phyloP scores from a whole-genome alignment of 805 yeast species.

The Nakazawaea pomicola region DNA sequence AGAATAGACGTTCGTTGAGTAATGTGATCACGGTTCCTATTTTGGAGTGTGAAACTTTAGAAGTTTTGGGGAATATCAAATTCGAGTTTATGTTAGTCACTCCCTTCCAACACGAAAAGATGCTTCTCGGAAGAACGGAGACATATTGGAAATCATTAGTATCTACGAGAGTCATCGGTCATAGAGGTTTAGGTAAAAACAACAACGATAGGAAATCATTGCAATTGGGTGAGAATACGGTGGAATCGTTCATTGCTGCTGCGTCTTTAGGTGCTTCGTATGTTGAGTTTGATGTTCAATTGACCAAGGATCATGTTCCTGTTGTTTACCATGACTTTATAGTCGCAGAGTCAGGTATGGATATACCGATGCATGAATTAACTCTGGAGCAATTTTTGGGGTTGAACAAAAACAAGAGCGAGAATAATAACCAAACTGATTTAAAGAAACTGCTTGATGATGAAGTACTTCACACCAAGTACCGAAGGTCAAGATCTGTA shows the following conservation, averaged over 20 bases:
- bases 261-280: constrained; percentile 95
- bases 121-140: constrained; percentile 61
- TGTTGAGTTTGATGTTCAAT: constrained; percentile 94
- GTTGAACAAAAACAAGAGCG: constrained; percentile 26
- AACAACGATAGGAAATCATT: constrained; percentile 63
- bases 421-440: constrained; percentile 13
- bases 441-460: constrained; percentile 24
- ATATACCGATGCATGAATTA: constrained; percentile 90
- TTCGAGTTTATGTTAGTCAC: constrained; percentile 71
- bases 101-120: constrained; percentile 67
- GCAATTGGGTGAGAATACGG: constrained; percentile 93
- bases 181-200: constrained; percentile 92
- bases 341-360: constrained; percentile 94
- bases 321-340: constrained; percentile 93
- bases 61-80: constrained; percentile 68
- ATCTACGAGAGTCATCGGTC: constrained; percentile 90
- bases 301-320: constrained; percentile 87
- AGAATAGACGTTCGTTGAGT: constrained; percentile 59
- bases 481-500: constrained; percentile 31
- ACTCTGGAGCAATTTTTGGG: constrained; percentile 85
- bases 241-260: constrained; percentile 92
- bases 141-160: constrained; percentile 91
- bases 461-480: constrained; percentile 21
- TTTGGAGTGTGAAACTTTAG: constrained; percentile 64
- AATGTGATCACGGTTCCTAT: constrained; percentile 69